A percentile compares a stretch with the other conserved stretches of the same genome.
phyloP scores from a whole-genome alignment of 2,329 filamentous ascomycete genomes.

The Apiospora phragmitis region DNA sequence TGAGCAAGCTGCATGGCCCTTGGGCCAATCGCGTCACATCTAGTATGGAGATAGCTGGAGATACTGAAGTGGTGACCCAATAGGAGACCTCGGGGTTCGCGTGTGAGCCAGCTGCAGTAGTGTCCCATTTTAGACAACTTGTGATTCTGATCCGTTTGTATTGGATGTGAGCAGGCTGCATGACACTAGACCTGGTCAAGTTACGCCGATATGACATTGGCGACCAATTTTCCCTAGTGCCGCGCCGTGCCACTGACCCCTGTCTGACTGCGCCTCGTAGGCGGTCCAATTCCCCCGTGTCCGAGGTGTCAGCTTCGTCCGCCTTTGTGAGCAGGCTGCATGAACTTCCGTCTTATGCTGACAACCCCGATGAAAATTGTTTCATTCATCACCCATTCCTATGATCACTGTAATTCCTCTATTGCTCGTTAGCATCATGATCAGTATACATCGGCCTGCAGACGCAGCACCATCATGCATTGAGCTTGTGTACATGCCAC shows the following conservation, averaged over 20 bases:
- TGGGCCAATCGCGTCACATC: conserved; percentile 14
- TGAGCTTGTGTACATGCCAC: conserved; percentile 34
- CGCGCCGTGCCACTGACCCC: neutral
- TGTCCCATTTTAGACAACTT: neutral
- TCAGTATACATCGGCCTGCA: conserved; percentile 21
- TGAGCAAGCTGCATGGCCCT: conserved; percentile 27
- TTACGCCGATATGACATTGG: neutral
- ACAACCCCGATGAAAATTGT: conserved; percentile 8
- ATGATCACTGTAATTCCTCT: conserved; percentile 2
- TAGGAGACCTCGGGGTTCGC: conserved; percentile 18
- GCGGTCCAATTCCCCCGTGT: conserved; percentile 9
- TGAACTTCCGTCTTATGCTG: conserved; percentile 15
- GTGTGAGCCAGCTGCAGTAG: conserved; percentile 28
- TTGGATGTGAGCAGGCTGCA: conserved; percentile 35
- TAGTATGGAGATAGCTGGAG: neutral
- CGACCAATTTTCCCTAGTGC: conserved; percentile 8
- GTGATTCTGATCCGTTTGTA: neutral
- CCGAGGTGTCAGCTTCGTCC: conserved; percentile 16
- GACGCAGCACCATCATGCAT: conserved; percentile 23
- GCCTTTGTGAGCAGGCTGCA: conserved; percentile 24
- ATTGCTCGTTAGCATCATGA: conserved; percentile 21
- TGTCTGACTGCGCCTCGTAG: conserved; percentile 16
- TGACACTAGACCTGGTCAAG: conserved; percentile 28
- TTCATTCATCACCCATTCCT: conserved; percentile 9
- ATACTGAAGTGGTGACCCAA: conserved; percentile 12